These are phyloP conservation scores for Claviceps capensis DNA, from an alignment of 2,329 filamentous ascomycete genomes.

Conservation along the genomic window DNA sequence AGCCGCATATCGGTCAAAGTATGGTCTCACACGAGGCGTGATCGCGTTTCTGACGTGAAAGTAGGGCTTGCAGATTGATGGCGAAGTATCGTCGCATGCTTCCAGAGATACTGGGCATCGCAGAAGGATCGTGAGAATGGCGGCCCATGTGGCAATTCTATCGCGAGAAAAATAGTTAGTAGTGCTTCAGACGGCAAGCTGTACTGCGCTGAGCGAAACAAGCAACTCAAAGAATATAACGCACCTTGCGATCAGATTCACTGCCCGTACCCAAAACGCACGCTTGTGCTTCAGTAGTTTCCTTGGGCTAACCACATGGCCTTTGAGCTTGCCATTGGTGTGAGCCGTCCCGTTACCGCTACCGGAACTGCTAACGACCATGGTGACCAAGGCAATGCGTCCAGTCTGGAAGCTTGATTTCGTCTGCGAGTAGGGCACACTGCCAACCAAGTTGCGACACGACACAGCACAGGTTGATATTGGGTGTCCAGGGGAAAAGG, in stretches of 20 bases:
- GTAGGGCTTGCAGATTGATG: conserved; percentile 75
- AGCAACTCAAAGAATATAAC: conserved; percentile 5
- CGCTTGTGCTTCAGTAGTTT: conserved; percentile 11
- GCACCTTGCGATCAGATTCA: conserved; percentile 43
- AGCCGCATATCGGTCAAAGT: conserved; percentile 72
- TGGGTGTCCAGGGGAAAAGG: neutral
- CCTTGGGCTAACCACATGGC: conserved; percentile 14
- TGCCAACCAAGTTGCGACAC: neutral
- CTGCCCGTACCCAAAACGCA: conserved; percentile 22
- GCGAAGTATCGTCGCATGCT: conserved; percentile 54
- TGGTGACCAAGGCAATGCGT: neutral
- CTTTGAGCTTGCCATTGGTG: conserved; percentile 19
- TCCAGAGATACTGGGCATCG: conserved; percentile 62
- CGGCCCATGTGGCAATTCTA: conserved; percentile 76
- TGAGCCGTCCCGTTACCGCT: conserved; percentile 27
- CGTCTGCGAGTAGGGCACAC: neutral
- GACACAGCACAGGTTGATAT: neutral
- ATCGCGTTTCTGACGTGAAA: conserved; percentile 48
- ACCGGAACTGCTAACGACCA: conserved; percentile 22
- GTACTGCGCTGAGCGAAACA: neutral
- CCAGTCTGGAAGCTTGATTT: neutral
- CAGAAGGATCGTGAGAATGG: conserved; percentile 66
- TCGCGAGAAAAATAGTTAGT: neutral
- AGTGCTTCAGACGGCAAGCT: neutral
- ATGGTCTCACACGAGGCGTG: conserved; percentile 65